Evolutionary conservation across 805 yeast species (phyloP), one percentile per base, ranked within the genome.

Genomic region (Kluyveromyces starmeri): DNA sequence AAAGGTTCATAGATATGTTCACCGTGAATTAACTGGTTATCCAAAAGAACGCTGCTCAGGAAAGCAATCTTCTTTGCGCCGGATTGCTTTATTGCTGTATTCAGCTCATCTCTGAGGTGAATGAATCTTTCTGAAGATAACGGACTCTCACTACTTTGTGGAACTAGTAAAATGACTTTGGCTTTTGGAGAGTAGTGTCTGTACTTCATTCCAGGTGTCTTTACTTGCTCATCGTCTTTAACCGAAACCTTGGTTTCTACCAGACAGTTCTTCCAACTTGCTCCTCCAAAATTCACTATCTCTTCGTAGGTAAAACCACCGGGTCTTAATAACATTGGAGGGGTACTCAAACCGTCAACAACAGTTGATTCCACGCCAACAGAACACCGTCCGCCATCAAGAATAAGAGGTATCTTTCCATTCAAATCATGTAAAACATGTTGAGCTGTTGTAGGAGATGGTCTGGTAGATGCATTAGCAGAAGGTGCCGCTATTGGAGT

Each of bases 151-250:
- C 13, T 10, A 14, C 64, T 65, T 31, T 73, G 64, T 17, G 73
- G 68, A 16, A 65, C 58, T 42, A 85, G 74, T 4, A 88, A 57
- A 0, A 81, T 62, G 3, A 92, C 97, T 39, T 71, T 75, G 0
- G 96, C 95, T 2, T 70, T 70, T 3, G 98, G 98, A 0, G 96
- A 83, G 55, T 92, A 92, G 56, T 92, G 98, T 46, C 83, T 77
- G 55, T 92, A 92, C 53, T 92, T 92, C 98, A 92, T 92, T 0
- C 98, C 98, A 0, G 98, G 98, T 0, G 98, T 92, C 46, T 82
- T 71, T 0, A 82, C 94, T 1, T 77, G 69, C 43, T 84, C 96
- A 13, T 77, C 82, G 1, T 59, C 58, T 5, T 53, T 64, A 3
- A 53, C 51, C 4, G 84, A 84, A 2, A 75, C 73, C 43, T 69